Percentiles rank a stretch among this genome's conserved stretches.
phyloP scores from a whole-genome alignment of 164 flowering plant genomes.

The Magnolia sinica region DNA sequence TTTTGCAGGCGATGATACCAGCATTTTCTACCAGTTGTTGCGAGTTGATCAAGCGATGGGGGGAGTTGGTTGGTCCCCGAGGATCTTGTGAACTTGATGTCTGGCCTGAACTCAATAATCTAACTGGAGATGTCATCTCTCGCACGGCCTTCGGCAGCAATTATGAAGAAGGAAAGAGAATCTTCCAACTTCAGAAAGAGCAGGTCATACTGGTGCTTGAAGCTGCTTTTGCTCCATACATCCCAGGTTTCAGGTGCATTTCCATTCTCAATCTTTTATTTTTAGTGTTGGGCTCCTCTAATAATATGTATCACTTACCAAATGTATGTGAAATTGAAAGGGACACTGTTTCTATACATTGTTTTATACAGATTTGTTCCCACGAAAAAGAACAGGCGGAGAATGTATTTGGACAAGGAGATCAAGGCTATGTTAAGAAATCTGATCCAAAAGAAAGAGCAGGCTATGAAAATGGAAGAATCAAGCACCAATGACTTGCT shows the following conservation, averaged over 20 bases:
- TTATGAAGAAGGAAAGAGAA: slow-evolving; percentile 13
- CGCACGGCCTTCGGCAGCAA: slow-evolving; percentile 9
- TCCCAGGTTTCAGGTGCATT: slow-evolving; percentile 41
- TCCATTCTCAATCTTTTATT: too few species aligned
- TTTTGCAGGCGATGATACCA: slow-evolving; percentile 5
- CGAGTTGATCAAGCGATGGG: slow-evolving; percentile 10
- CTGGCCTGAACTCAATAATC: slow-evolving; percentile 15
- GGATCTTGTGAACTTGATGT: slow-evolving; percentile 22
- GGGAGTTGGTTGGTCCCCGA: neutral
- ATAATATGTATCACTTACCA: too few species aligned
- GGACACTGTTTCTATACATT: neutral
- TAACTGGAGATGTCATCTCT: slow-evolving; percentile 8
- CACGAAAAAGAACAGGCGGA: slow-evolving; percentile 2
- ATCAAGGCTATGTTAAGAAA: neutral
- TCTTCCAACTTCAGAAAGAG: slow-evolving; percentile 17
- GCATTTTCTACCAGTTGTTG: slow-evolving; percentile 1
- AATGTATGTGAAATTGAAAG: too few species aligned
- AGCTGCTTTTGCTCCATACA: slow-evolving; percentile 13
- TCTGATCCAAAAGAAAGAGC: slow-evolving; percentile 11
- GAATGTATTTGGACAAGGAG: slow-evolving; percentile 5
- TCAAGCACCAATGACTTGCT: slow-evolving; percentile 8
- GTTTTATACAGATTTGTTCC: slow-evolving; percentile 13
- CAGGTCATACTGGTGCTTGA: neutral
- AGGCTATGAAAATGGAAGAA: slow-evolving; percentile 9
- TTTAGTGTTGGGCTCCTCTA: too few species aligned